Base-by-base conservation (phyloP, 1,139 yeast genomes). In the Suhomyces coccinellae region DNA sequence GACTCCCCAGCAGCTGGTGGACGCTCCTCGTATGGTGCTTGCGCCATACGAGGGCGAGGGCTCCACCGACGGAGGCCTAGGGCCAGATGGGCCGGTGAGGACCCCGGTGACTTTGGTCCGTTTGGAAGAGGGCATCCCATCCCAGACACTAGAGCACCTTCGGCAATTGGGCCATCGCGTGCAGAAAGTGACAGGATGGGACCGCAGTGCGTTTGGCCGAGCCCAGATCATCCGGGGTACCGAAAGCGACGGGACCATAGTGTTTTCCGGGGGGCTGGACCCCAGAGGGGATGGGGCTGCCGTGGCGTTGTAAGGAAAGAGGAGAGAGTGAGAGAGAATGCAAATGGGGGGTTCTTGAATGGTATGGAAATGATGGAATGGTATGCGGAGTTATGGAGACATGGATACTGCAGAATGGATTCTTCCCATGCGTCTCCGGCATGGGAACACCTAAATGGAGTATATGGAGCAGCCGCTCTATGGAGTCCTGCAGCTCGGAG, bases 221-320 rank as follows among this genome's bases (percentile, higher is more conserved):
- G 95, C 93, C 2, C 96, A 87, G 59, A 77, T 87, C 38, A 85
- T 87, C 48, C 31, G 36, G 20, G 74, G 73, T 52, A 75, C 72
- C 49, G 76, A 68, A 3, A 57, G 55, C 27, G 50, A 57, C 8
- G 80, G 77, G 4, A 53, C 59, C 34, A 62, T 78, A 41, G 73
- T 82, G 1, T 83, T 78, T 62, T 73, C 85, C 34, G 95, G 81
- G 9, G 96, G 96, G 0, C 81, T 87, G 45, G 96, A 87, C 54
- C 76, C 75, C 29, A 71, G 96, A 49, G 95, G 91, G 12, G 96
- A 87, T 58, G 96, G 96, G 6, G 85, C 86, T 1, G 85, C 91
- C 6, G 77, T 79, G 20, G 29, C 13, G 29, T 3, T 26, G 12
- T 26, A 26, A 26, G 3, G 4, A n/a, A n/a, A 20, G 24, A 20